Conservation (phyloP, 345 rosid species). For the Erucastrum elatum region DNA sequence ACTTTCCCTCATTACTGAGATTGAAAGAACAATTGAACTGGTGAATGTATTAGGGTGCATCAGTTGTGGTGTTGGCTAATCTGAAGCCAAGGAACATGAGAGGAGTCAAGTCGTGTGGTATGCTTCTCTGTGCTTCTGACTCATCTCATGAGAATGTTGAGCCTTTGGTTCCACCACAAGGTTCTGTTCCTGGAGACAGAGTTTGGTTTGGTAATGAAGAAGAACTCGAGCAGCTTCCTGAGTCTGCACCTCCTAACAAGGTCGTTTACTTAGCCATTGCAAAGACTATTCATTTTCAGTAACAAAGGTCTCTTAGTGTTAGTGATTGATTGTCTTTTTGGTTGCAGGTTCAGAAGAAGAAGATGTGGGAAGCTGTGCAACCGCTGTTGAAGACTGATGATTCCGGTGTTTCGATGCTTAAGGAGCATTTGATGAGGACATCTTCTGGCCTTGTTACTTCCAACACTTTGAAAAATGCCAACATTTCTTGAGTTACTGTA, state of each 20-base stretch:
- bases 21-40: not conserved
- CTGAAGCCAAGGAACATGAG: constrained; percentile 93
- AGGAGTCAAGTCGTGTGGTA: constrained; percentile 88
- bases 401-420: constrained; percentile 56
- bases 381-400: constrained; percentile 79
- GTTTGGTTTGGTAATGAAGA: constrained; percentile 77
- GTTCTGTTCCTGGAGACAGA: constrained; percentile 73
- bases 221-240: constrained; percentile 52
- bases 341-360: constrained; percentile 82
- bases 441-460: constrained; percentile 65
- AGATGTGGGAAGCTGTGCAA: constrained; percentile 87
- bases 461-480: constrained; percentile 62
- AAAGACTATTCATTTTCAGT: not conserved
- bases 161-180: constrained; percentile 76
- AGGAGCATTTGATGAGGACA: constrained; percentile 64
- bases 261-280: constrained; percentile 32
- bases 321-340: not conserved
- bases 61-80: constrained; percentile 88
- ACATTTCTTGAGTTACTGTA: constrained; percentile 51
- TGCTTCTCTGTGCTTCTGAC: constrained; percentile 91
- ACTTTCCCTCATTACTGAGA: not conserved
- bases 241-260: constrained; percentile 75
- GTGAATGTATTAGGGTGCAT: constrained; percentile 47
- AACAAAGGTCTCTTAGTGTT: not conserved
- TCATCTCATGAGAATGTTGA: constrained; percentile 75